Base-by-base conservation (phyloP, 345 rosid genomes). In the Lepidium sativum region DNA sequence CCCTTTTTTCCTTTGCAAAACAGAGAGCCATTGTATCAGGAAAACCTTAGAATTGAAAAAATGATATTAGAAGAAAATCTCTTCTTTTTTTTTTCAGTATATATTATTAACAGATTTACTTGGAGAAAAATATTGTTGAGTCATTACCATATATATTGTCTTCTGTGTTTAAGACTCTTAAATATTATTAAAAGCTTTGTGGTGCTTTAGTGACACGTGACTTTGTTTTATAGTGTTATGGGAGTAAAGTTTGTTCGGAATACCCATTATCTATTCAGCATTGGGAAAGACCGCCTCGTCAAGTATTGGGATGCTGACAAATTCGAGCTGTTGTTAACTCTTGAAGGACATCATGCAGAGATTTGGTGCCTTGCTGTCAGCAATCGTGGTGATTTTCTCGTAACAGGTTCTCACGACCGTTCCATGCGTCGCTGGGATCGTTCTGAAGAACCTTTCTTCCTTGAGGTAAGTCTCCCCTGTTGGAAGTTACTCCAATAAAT, bases 241-340 rank as follows among this genome's bases (percentile, higher is more conserved):
- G 96, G 91, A 17, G 99, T 94, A 67, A 84, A 86, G 60, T 94
- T 94, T 79, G 99, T 90, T 52, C 77, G 71, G 70, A 86, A 78
- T 50, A 90, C 99, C 10, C 99, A 94, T 77, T 88, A 90, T 79
- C 63, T 94, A 78, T 94, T 94, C 60, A 94, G 99, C 38, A 84
- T 78, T 44, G 99, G 99, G 57, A 94, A 94, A 79, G 99, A 90
- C 73, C 80, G 85, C 41, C 86, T 88, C 52, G 85, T 94, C 50
- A 94, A 90, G 67, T 94, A 94, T 75, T 94, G 97, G 99, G 99
- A 94, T 79, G 99, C 95, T 2, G 97, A 86, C 74, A 94, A 94
- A 77, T 94, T 94, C 59, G 97, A 94, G 84, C 77, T 87, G 73
- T 88, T 94, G 66, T 75, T 94, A 74, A 84, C 96, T 40, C 90